A percentile compares a stretch with the other conserved stretches of the same genome.
Evolutionary conservation across 768 basidiomycete genomes (phyloP).

Genomic region (Macrolepiota albuminosa): DNA sequence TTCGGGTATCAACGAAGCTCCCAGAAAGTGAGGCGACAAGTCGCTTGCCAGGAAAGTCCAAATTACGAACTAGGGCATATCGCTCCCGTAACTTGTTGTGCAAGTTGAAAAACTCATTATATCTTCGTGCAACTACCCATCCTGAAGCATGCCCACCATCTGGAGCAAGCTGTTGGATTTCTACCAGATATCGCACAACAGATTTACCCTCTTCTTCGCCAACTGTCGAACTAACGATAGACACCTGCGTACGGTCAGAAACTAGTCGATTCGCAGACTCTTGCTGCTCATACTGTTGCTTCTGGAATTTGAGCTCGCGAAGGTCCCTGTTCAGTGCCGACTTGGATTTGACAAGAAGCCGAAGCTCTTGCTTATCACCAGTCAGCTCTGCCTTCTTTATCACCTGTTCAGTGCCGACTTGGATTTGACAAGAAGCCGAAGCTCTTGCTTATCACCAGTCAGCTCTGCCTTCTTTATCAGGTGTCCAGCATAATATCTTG

Average conservation of each 20-base stretch:
- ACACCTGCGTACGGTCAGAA: constrained; percentile 79
- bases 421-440: constrained; percentile 76
- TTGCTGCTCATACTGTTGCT: constrained; percentile 90
- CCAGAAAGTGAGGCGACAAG: constrained; percentile 83
- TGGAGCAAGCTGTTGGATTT: constrained; percentile 81
- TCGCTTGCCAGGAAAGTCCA: constrained; percentile 94
- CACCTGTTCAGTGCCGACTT: constrained; percentile 75
- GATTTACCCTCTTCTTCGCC: constrained; percentile 85
- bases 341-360: constrained; percentile 77
- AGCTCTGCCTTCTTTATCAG: constrained; percentile 90
- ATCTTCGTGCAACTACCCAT: constrained; percentile 91
- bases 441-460: constrained; percentile 84
- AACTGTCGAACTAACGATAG: constrained; percentile 77
- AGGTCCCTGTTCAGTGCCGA: constrained; percentile 78
- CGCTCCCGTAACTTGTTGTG: constrained; percentile 82
- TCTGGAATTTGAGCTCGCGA: constrained; percentile 83
- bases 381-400: constrained; percentile 95
- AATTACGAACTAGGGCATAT: constrained; percentile 54
- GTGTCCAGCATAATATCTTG: constrained; percentile 84
- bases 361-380: constrained; percentile 83
- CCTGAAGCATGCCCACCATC: constrained; percentile 80
- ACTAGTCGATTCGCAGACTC: constrained; percentile 86
- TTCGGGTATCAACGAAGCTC: constrained; percentile 82
- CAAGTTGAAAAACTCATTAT: constrained; percentile 92
- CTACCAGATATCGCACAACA: constrained; percentile 88